Base-by-base conservation (phyloP, 2,329 filamentous ascomycete genomes). In the Cercospora citrullina region DNA sequence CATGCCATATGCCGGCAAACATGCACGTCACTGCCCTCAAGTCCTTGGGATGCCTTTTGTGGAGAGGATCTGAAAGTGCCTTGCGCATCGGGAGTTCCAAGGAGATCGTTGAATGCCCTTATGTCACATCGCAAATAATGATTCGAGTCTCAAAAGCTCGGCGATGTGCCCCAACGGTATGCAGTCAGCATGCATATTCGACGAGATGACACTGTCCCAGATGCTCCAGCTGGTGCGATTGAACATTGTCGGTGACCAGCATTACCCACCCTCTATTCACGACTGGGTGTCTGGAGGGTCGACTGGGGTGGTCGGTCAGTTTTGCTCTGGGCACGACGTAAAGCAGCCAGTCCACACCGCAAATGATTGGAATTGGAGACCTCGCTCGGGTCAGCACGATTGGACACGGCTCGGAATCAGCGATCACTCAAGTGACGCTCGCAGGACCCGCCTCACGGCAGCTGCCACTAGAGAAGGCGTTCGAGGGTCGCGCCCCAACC, bases 101-200 rank as follows among this genome's bases (percentile, higher is more conserved):
- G 48, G 7, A 26, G 48, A 55, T 55, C 48, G 48, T 55, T 28
- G n/a, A 12, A 23, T 55, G 23, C 48, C 48, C 48, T 23, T 28
- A 55, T 28, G 23, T 8, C 48, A 26, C 23, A 55, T 55, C 6
- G 48, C 48, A 30, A 28, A 55, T 55, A 28, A 55, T 55, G 48
- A 55, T 30, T 30, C 48, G 48, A 55, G 48, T 55, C 21, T 26
- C 21, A 28, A 28, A 30, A 16, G 48, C 48, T 30, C 23, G 23
- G 48, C 16, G 23, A 55, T 23, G 23, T 55, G 48, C 48, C 48
- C 48, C 48, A 55, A 55, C 3, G 48, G 48, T 16, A 55, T 30
- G 48, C 48, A 55, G 48, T 55, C 48, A 55, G 48, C 48, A 55
- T 55, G 48, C 48, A 55, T 30, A 30, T 55, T 14, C 48, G n/a